Percentiles rank a stretch among this genome's conserved stretches.
phyloP scores from a whole-genome alignment of 169 alveolate genomes.

The Miamiensis avidus region DNA sequence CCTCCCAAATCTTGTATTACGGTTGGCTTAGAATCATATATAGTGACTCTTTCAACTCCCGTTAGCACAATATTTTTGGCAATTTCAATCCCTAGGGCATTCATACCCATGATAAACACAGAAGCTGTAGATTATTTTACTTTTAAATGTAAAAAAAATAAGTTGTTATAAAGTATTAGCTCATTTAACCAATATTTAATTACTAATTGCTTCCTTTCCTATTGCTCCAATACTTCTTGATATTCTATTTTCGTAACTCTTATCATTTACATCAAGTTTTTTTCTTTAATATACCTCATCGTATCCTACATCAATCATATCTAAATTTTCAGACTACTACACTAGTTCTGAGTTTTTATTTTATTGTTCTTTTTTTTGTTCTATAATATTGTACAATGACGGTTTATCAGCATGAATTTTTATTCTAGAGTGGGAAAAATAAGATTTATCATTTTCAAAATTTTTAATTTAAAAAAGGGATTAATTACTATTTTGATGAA shows the following conservation, averaged over 20 bases:
- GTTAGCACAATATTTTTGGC: slow-evolving; percentile 81
- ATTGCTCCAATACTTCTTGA: slow-evolving; percentile 78
- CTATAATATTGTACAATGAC: neutral
- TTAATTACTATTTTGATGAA: too few relatives aligned
- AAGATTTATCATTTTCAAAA: too few relatives aligned
- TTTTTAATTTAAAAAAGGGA: too few relatives aligned
- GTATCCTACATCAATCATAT: slow-evolving; percentile 66
- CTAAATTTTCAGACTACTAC: slow-evolving; percentile 47
- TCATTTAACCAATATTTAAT: too few relatives aligned
- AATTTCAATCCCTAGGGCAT: slow-evolving; percentile 81
- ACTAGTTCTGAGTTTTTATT: slow-evolving; percentile 40
- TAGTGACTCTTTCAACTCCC: slow-evolving; percentile 75
- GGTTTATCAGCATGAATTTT: too few relatives aligned
- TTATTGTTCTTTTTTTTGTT: neutral
- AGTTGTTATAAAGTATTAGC: too few relatives aligned
- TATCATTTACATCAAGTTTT: slow-evolving; percentile 60
- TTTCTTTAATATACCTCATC: slow-evolving; percentile 40
- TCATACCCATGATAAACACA: slow-evolving; percentile 62
- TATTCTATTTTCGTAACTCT: slow-evolving; percentile 74
- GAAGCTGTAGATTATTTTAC: slow-evolving; percentile 68
- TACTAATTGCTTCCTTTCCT: slow-evolving; percentile 74
- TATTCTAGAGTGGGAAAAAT: neutral
- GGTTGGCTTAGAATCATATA: slow-evolving; percentile 59
- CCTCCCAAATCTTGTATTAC: slow-evolving; percentile 42
- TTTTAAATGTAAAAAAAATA: too few relatives aligned